Evolutionary conservation across 2,329 filamentous ascomycete genomes (phyloP).

Genomic region (Pseudocercospora eumusae): DNA sequence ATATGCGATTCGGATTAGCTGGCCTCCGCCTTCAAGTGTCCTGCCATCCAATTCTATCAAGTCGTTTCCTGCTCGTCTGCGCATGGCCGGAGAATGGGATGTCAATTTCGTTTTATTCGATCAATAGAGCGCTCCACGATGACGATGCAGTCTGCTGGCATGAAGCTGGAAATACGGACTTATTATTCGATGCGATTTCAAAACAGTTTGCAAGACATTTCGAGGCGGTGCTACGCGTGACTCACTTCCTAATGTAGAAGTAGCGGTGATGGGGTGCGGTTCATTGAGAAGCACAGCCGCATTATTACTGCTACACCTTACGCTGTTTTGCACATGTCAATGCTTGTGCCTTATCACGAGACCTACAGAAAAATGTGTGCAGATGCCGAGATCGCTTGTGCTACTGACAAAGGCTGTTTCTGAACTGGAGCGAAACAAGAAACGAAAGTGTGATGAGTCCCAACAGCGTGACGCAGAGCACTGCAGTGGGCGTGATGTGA

Average conservation of each 20-base stretch:
- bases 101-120: neutral
- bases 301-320: neutral
- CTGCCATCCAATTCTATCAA: constrained; percentile 41
- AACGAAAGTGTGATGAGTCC: constrained; percentile 5
- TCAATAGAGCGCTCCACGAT: no score
- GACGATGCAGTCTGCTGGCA: neutral
- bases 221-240: constrained; percentile 10
- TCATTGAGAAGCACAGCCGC: neutral
- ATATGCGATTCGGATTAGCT: constrained; percentile 60
- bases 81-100: neutral
- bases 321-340: neutral
- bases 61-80: constrained; percentile 13
- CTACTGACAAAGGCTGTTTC: no score
- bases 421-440: constrained; percentile 14
- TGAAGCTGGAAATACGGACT: neutral
- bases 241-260: constrained; percentile 5
- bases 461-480: constrained; percentile 9
- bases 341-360: neutral
- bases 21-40: constrained; percentile 59
- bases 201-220: neutral
- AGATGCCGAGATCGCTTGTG: neutral
- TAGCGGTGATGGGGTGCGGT: constrained; percentile 8
- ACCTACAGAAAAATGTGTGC: neutral
- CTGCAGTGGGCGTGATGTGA: constrained; percentile 10
- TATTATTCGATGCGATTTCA: neutral